Percentiles rank a stretch among this genome's conserved stretches.
Conservation (phyloP, 768 basidiomycete genomes). For the Postia placenta region DNA sequence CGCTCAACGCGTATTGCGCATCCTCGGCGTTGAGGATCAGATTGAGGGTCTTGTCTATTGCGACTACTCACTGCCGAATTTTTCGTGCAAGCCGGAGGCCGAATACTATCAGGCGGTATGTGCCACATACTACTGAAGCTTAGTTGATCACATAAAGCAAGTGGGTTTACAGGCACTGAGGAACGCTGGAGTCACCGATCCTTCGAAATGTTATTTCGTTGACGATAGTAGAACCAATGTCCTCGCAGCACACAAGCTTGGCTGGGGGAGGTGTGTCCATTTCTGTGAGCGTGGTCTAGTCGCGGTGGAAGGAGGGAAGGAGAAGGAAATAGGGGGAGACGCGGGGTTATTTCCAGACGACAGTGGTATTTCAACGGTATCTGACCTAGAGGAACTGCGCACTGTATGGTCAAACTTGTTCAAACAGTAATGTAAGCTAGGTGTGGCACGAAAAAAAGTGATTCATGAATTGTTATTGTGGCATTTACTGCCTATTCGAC, state of each 20-base stretch:
- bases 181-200: constrained; percentile 54
- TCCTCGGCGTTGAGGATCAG: constrained; percentile 65
- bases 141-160: not conserved
- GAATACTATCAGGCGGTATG: constrained; percentile 60
- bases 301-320: constrained; percentile 55
- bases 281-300: constrained; percentile 68
- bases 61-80: constrained; percentile 60
- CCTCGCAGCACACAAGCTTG: constrained; percentile 52
- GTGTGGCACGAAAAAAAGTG: too few species aligned
- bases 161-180: constrained; percentile 63
- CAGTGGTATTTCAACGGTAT: constrained; percentile 47
- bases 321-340: constrained; percentile 35
- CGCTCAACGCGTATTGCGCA: constrained; percentile 70
- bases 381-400: constrained; percentile 59
- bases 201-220: constrained; percentile 69
- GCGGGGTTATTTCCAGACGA: constrained; percentile 31
- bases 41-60: constrained; percentile 75
- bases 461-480: not conserved
- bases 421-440: constrained; percentile 30
- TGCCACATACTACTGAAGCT: too few species aligned
- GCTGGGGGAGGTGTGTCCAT: constrained; percentile 72
- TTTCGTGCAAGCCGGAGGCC: constrained; percentile 78
- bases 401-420: constrained; percentile 75
- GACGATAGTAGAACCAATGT: constrained; percentile 75
- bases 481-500: not conserved